Evolutionary conservation across 1,284 basidiomycete genomes (phyloP).

Genomic region (Ustilago hordei): DNA sequence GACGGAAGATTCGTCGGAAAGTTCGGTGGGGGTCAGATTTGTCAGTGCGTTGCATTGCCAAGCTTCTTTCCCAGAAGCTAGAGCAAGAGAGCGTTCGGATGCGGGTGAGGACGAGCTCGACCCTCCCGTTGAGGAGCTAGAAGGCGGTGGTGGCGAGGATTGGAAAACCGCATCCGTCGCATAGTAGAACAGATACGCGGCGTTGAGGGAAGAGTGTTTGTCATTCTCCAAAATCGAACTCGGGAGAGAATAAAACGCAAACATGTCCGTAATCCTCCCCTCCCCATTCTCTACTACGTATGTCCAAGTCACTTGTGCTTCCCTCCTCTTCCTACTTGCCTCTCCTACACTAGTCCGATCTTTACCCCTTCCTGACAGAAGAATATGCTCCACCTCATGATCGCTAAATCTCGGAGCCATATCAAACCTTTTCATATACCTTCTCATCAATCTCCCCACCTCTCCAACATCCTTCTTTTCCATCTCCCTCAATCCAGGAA

Average conservation of each 20-base stretch:
- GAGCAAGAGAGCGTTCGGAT: slow-evolving; percentile 32
- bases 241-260: slow-evolving; percentile 96
- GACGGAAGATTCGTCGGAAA: slow-evolving; percentile 51
- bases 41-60: slow-evolving; percentile 58
- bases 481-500: slow-evolving; percentile 83
- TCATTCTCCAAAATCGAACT: slow-evolving; percentile 80
- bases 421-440: slow-evolving; percentile 87
- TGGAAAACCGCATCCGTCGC: slow-evolving; percentile 70
- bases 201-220: slow-evolving; percentile 78
- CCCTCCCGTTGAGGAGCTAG: background rate
- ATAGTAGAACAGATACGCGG: slow-evolving; percentile 94
- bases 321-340: slow-evolving; percentile 63
- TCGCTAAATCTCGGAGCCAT: slow-evolving; percentile 82
- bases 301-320: slow-evolving; percentile 89
- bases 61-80: slow-evolving; percentile 20
- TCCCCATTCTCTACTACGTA: slow-evolving; percentile 94
- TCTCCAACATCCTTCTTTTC: slow-evolving; percentile 80
- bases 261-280: slow-evolving; percentile 89
- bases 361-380: slow-evolving; percentile 84
- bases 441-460: slow-evolving; percentile 80
- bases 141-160: background rate
- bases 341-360: slow-evolving; percentile 67
- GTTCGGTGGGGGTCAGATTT: slow-evolving; percentile 50
- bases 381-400: slow-evolving; percentile 87
- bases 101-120: slow-evolving; percentile 15